A percentile compares a stretch with the other conserved stretches of the same genome.
Conservation (phyloP, 2,329 filamentous ascomycete species). For the Alternaria incomplexa region DNA sequence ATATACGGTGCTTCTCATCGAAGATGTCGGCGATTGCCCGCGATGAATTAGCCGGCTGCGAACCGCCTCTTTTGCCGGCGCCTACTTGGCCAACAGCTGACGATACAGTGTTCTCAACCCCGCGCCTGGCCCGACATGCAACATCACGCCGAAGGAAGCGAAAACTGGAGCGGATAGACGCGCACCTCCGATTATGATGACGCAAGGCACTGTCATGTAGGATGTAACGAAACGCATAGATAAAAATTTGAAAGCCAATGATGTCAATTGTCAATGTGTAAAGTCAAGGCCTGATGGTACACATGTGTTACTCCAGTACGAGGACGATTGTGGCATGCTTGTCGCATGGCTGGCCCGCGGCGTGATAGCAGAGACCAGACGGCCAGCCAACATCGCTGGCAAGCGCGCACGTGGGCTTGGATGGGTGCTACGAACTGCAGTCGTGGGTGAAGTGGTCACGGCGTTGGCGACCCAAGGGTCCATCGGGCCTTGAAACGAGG, state of each 20-base stretch:
- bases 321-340: too few species aligned
- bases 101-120: background rate
- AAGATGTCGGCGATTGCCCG: background rate
- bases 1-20: background rate
- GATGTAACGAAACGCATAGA: background rate
- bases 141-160: background rate
- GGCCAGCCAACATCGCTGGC: too few species aligned
- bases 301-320: background rate
- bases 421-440: too few species aligned
- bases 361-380: too few species aligned
- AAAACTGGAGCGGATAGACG: background rate
- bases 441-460: too few species aligned
- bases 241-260: background rate
- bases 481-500: too few species aligned
- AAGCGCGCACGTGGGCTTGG: too few species aligned
- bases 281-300: background rate
- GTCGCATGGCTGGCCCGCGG: too few species aligned
- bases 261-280: background rate
- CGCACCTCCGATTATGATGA: background rate
- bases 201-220: background rate
- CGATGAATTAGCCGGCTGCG: slow-evolving; percentile 10
- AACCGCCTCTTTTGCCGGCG: slow-evolving; percentile 15
- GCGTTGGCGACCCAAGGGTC: too few species aligned
- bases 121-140: background rate
- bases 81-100: slow-evolving; percentile 1